Evolutionary conservation across 805 yeast genomes (phyloP), one percentile per base, ranked within the genome.

Genomic region (Metschnikowia shivogae): DNA sequence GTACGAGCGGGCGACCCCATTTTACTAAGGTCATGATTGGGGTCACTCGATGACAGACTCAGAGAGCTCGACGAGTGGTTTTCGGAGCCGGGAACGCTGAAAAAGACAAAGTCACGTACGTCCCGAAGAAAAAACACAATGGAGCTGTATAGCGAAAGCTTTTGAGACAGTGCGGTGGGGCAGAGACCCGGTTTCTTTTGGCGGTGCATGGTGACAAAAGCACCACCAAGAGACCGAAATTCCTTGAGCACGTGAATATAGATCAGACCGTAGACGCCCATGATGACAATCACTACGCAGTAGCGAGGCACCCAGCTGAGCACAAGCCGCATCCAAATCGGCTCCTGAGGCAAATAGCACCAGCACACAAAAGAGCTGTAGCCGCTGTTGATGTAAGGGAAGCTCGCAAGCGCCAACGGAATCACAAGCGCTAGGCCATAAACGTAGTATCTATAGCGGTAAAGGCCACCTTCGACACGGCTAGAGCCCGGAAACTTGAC

Each of bases 251-350:
- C 92, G 57, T 84, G 86, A 48, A 78, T 64, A 62, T 89, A 89
- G 42, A 89, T 82, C 32, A 84, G 71, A 40, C 78, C 67, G 62
- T 89, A 89, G 37, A 88, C 78, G 3, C 72, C 61, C 30, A 86
- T 56, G 51, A 90, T 86, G 22, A 75, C 57, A 8, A 85, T 59
- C 47, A 86, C 75, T 44, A 89, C 77, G 46, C 78, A 63, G 59
- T 81, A 89, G 40, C 97, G 72, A 10, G 95, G 89, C 1, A 81
- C 82, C 96, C 96, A 90, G 52, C 89, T 78, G 40, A 89, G 65
- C 1, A 72, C 89, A 33, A 84, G 59, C 46, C 88, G 70, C 60
- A 81, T 84, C 93, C 93, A 89, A 6, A 73, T 59, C 0, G 95
- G 95, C 1, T 65, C 50, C 35, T 79, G 78, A 0, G 96, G 89